Evolutionary conservation across 257 asterid species (phyloP).

Genomic region (Jacaranda copaia): DNA sequence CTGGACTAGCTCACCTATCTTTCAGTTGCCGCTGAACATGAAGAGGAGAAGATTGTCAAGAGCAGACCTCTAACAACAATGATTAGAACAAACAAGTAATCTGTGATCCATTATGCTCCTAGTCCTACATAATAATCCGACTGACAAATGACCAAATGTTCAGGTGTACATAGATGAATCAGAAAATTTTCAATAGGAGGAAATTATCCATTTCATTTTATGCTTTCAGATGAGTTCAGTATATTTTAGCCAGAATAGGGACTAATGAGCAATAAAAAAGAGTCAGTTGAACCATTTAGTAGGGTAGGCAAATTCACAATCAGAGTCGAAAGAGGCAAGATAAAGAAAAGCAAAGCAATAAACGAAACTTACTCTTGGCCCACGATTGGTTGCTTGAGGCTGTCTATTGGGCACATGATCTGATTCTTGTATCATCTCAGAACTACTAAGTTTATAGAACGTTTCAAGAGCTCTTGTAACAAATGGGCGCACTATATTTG

Average conservation of each 20-base stretch:
- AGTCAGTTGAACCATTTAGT: neutral
- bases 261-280: neutral
- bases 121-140: neutral
- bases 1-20: constrained; percentile 59
- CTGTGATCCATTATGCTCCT: neutral
- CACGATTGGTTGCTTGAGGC: constrained; percentile 70
- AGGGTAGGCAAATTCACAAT: neutral
- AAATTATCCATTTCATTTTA: constrained; percentile 11
- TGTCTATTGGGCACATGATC: constrained; percentile 65
- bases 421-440: constrained; percentile 81
- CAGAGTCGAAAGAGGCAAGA: constrained; percentile 5
- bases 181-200: constrained; percentile 19
- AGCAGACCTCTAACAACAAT: constrained; percentile 5
- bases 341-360: constrained; percentile 7
- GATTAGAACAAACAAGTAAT: neutral
- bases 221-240: neutral
- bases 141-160: constrained; percentile 1
- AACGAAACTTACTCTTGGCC: constrained; percentile 74
- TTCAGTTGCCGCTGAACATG: constrained; percentile 75
- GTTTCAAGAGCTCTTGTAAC: constrained; percentile 84
- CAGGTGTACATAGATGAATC: neutral
- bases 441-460: constrained; percentile 71
- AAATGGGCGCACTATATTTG: constrained; percentile 91
- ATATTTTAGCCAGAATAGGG: neutral
- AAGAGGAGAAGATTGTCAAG: constrained; percentile 34